Percentiles rank a stretch among this genome's conserved stretches.
These are phyloP conservation scores for Quercus phellos DNA, from an alignment of 331 rosid species.

Conservation along the genomic window DNA sequence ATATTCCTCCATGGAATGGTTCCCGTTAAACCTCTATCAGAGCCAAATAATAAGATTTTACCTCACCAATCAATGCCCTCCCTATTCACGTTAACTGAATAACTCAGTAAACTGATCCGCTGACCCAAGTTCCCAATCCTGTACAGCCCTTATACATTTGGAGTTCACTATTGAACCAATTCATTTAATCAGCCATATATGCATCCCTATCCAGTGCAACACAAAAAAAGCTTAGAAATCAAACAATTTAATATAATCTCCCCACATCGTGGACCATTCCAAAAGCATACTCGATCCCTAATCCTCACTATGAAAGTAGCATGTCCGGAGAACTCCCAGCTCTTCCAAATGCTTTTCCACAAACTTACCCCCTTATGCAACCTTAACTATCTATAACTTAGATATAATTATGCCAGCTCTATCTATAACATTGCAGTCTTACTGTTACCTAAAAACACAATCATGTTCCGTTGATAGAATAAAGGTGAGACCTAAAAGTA, in stretches of 20 bases:
- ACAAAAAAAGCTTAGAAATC: too few relatives aligned
- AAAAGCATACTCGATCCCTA: too few relatives aligned
- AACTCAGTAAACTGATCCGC: background rate
- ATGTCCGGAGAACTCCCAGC: background rate
- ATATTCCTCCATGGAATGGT: background rate
- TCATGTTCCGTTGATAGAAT: background rate
- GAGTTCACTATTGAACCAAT: too few relatives aligned
- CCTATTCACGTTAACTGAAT: constrained; percentile 14
- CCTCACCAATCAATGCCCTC: background rate
- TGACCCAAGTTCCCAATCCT: background rate
- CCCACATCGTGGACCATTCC: too few relatives aligned
- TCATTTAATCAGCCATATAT: too few relatives aligned
- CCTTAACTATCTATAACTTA: background rate
- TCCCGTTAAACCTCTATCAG: background rate
- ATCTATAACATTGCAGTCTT: background rate
- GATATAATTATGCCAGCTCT: background rate
- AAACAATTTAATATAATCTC: too few relatives aligned
- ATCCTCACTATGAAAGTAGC: background rate
- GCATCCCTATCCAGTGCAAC: too few relatives aligned
- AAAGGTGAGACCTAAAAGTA: background rate
- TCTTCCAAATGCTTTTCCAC: background rate
- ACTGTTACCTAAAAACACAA: background rate
- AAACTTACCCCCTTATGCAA: background rate
- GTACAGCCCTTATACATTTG: background rate
- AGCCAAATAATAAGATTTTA: background rate